Base-by-base conservation (phyloP, 2,329 filamentous ascomycete species). In the Monosporascus sp. region DNA sequence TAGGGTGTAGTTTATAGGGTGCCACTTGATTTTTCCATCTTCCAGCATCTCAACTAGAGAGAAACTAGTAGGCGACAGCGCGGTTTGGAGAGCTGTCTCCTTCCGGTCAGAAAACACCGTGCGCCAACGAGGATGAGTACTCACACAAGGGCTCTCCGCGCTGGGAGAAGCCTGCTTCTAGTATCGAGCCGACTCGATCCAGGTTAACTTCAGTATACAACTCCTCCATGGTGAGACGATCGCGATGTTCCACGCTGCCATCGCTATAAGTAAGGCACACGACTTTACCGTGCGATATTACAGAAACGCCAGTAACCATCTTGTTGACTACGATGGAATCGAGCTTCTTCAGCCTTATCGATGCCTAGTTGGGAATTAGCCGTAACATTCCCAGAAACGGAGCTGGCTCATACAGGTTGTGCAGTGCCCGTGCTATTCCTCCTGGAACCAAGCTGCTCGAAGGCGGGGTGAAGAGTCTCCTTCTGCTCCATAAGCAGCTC, bases 121-220 rank as follows among this genome's bases (percentile, higher is more conserved):
- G 27, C 8, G 7, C 16, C 6, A n/a, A 22, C 16, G 17, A 9
- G 31, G 40, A 41, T 37, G 19, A 16, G 40, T n/a, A 60, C 79
- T 70, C 70, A 87, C 86, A 86, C 55, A 87, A 81, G 14, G 82
- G 79, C 41, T 85, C 80, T 17, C 85, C 78, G 4, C 80, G 70
- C 65, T 88, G 94, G 7, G 80, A 78, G 68, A 95, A 96, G 1
- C 91, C 91, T 46, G 86, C 84, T 68, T 96, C 89, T 27, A 86
- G 77, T 27, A 95, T 76, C 53, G 84, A 88, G 56, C 81, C 83
- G 35, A 95, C 82, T 46, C 77, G 83, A 44, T 83, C 80, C 7
- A 82, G 71, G 61, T 88, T 86, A 27, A 80, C 78, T 52, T 87
- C 80, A 5, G 81, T 79, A 57, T 82, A 85, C 1, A 92, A 74